Conservation (phyloP, 2,329 filamentous ascomycete species). For the Tolypocladium endophyticum region DNA sequence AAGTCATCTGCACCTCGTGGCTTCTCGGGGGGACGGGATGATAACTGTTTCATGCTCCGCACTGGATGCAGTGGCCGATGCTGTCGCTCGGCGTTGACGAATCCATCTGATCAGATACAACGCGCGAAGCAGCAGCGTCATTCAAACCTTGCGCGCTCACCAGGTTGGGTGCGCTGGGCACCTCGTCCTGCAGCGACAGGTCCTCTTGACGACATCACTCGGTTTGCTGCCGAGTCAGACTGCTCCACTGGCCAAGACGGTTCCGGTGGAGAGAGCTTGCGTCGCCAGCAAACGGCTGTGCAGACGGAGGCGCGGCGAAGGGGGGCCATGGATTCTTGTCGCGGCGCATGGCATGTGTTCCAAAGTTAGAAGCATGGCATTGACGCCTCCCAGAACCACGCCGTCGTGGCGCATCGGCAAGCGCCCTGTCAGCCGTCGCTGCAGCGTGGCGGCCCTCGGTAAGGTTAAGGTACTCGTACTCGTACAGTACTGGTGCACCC, state of each 20-base stretch:
- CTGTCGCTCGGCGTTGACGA: background rate
- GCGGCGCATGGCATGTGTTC: background rate
- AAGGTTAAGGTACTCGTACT: background rate
- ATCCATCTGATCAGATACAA: background rate
- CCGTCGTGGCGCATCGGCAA: background rate
- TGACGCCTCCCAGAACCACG: background rate
- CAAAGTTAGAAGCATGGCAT: background rate
- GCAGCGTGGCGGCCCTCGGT: background rate
- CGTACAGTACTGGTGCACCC: background rate
- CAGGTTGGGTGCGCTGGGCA: no score
- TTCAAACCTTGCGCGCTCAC: background rate
- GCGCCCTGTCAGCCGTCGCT: background rate
- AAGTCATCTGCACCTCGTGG: background rate
- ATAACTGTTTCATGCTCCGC: background rate
- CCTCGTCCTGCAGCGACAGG: no score
- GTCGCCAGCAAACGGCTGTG: background rate
- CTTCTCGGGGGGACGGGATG: background rate
- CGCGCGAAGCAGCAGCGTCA: background rate
- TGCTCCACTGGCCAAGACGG: background rate
- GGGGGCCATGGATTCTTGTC: background rate
- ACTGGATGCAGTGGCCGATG: background rate
- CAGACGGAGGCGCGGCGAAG: background rate
- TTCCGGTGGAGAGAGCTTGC: background rate
- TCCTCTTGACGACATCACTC: background rate
- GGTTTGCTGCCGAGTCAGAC: background rate